These are phyloP conservation scores for Pulveroboletus sp. DNA, from an alignment of 768 basidiomycete species.

Conservation along the genomic window DNA sequence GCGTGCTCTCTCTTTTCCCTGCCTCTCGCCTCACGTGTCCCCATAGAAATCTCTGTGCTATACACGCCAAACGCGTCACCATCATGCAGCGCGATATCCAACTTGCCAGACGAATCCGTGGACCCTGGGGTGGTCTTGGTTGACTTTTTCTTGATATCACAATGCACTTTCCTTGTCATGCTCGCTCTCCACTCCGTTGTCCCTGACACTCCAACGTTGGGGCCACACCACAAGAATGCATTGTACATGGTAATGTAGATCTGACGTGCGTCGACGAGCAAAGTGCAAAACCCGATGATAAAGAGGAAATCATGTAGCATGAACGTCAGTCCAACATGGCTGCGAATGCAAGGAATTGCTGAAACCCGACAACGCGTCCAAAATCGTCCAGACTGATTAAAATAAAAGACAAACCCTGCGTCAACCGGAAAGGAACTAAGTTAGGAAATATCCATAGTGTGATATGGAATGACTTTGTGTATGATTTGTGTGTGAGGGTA, in stretches of 20 bases:
- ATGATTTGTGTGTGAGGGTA: slow-evolving; percentile 25
- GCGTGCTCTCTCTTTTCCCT: slow-evolving; percentile 37
- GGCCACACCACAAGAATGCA: slow-evolving; percentile 14
- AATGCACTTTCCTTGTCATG: neutral
- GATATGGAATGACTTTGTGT: slow-evolving; percentile 11
- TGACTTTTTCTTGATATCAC: slow-evolving; percentile 25
- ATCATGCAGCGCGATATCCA: slow-evolving; percentile 98
- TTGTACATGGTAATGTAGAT: slow-evolving; percentile 30
- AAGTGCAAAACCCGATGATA: slow-evolving; percentile 6
- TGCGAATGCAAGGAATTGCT: slow-evolving; percentile 5
- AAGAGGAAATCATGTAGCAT: slow-evolving; percentile 10
- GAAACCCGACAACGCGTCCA: slow-evolving; percentile 9
- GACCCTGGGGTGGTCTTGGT: slow-evolving; percentile 76
- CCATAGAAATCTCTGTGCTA: slow-evolving; percentile 91
- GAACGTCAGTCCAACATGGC: slow-evolving; percentile 14
- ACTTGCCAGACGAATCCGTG: slow-evolving; percentile 91
- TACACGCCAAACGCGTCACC: slow-evolving; percentile 97
- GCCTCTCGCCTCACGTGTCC: slow-evolving; percentile 1
- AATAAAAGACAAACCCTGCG: neutral
- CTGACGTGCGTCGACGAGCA: slow-evolving; percentile 12
- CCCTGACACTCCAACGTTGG: neutral
- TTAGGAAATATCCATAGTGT: slow-evolving; percentile 23
- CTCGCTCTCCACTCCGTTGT: neutral
- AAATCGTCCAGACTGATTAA: slow-evolving; percentile 18
- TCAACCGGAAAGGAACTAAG: slow-evolving; percentile 13